Evolutionary conservation across 441 rosid species (phyloP).

Genomic region (Aleurites moluccanus): DNA sequence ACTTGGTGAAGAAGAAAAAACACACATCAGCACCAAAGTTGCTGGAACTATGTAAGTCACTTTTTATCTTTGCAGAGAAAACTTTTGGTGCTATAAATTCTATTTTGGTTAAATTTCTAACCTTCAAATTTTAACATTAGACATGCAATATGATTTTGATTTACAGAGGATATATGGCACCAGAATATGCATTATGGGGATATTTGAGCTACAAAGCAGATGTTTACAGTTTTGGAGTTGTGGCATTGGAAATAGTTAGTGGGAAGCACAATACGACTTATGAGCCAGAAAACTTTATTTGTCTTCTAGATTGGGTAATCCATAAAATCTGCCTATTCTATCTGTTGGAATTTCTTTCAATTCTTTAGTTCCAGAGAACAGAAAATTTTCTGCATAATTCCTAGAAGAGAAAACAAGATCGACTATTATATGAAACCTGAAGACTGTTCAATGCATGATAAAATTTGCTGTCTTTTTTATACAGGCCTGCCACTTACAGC

Average conservation of each 20-base stretch:
- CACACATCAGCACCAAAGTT: no score
- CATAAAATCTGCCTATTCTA: background rate
- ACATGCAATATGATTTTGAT: no score
- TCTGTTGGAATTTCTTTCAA: background rate
- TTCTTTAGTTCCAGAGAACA: no score
- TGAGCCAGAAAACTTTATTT: no score
- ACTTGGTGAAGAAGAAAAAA: constrained; percentile 60
- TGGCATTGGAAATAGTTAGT: no score
- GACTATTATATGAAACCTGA: background rate
- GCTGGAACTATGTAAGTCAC: constrained; percentile 19
- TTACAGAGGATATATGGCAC: constrained; percentile 78
- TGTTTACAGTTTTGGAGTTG: constrained; percentile 61
- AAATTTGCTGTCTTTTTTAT: background rate
- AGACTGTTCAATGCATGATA: background rate
- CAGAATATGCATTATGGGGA: constrained; percentile 67
- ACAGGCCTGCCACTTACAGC: constrained; percentile 55
- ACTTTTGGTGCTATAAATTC: no score
- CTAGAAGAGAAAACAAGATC: background rate
- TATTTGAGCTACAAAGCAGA: constrained; percentile 56
- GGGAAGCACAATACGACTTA: no score
- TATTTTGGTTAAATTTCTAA: background rate
- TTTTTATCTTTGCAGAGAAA: no score
- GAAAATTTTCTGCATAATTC: background rate
- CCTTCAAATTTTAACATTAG: background rate
- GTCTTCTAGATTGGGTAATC: constrained; percentile 43